Evolutionary conservation across 2,329 filamentous ascomycete species (phyloP).

Genomic region (Sarocladium brachiariae): DNA sequence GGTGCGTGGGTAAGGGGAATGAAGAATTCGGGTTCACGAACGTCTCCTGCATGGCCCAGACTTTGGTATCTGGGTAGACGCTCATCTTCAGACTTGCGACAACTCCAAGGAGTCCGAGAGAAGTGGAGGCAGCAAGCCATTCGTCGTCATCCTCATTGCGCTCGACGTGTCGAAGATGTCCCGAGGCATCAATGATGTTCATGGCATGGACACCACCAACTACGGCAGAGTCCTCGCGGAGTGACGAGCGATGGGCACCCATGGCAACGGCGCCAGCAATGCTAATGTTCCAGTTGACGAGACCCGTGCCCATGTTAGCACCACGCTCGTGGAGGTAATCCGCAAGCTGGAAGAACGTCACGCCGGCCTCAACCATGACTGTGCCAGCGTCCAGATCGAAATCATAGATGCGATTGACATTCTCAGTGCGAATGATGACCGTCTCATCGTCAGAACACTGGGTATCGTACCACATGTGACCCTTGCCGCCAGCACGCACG

Average conservation of each 20-base stretch:
- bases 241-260: conserved; percentile 42
- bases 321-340: conserved; percentile 39
- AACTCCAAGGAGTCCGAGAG: conserved; percentile 39
- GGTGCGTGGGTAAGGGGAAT: no score
- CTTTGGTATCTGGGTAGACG: conserved; percentile 44
- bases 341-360: conserved; percentile 44
- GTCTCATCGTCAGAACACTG: conserved; percentile 44
- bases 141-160: conserved; percentile 36
- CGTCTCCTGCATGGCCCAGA: conserved; percentile 42
- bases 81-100: conserved; percentile 42
- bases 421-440: conserved; percentile 39
- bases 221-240: conserved; percentile 42
- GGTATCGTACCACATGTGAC: conserved; percentile 48
- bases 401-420: conserved; percentile 36
- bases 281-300: conserved; percentile 49
- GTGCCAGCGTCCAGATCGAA: conserved; percentile 35
- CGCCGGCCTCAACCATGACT: conserved; percentile 43
- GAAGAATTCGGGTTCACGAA: conserved; percentile 21
- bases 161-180: conserved; percentile 34
- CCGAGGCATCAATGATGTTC: conserved; percentile 42
- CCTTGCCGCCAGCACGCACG: conserved; percentile 41
- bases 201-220: conserved; percentile 40
- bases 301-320: conserved; percentile 41
- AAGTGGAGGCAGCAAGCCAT: conserved; percentile 45
- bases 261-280: conserved; percentile 44